phyloP scores from a whole-genome alignment of 192 early-diverging fungal genomes.

The Rhizoclosmatium sp. region DNA sequence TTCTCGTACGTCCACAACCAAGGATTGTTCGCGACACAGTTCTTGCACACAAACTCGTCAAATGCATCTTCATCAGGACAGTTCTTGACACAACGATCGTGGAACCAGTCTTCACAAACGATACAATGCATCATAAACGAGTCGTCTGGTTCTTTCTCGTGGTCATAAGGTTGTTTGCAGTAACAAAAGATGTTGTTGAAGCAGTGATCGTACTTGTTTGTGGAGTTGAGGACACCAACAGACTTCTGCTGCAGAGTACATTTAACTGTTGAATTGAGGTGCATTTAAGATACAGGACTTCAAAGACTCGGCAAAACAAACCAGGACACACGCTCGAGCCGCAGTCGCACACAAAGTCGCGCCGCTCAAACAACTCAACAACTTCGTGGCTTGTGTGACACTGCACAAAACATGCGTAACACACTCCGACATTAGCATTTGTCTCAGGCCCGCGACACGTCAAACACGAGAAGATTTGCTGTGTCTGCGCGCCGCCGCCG shows the following conservation, averaged over 20 bases:
- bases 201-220: conserved; percentile 87
- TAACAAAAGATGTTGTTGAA: conserved; percentile 86
- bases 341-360: conserved; percentile 88
- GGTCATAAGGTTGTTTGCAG: conserved; percentile 80
- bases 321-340: conserved; percentile 64
- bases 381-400: conserved; percentile 77
- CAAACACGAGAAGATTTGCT: conserved; percentile 80
- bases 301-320: neutral
- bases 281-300: neutral
- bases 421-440: conserved; percentile 8
- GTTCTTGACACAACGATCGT: conserved; percentile 47
- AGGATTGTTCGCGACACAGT: conserved; percentile 54
- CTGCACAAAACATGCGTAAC: conserved; percentile 48
- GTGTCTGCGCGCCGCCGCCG: conserved; percentile 70
- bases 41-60: conserved; percentile 75
- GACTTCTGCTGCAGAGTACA: conserved; percentile 33
- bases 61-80: conserved; percentile 61
- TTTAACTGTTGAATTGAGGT: neutral
- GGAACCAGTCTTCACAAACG: conserved; percentile 84
- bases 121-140: conserved; percentile 86
- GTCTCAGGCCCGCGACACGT: conserved; percentile 59
- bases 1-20: conserved; percentile 36
- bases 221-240: conserved; percentile 56
- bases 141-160: conserved; percentile 59
- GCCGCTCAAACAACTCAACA: conserved; percentile 85